A percentile compares a stretch with the other conserved stretches of the same genome.
Conservation (phyloP, 1,139 yeast species). For the Arxiozyma bovina region DNA sequence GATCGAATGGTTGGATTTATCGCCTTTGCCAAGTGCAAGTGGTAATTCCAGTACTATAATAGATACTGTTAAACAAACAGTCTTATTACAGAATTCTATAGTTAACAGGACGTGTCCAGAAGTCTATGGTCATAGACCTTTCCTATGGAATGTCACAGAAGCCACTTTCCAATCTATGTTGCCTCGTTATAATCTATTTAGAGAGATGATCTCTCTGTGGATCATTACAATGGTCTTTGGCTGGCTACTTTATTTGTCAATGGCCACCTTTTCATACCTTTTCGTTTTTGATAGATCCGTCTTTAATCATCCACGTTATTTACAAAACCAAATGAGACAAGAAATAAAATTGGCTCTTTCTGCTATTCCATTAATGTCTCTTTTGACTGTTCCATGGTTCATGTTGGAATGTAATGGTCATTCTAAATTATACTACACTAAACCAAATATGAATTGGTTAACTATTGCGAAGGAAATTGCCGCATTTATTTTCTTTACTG, state of each 20-base stretch:
- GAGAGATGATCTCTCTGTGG: constrained; percentile 64
- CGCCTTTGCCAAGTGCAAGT: neutral
- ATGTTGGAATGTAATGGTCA: constrained; percentile 73
- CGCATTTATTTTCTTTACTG: constrained; percentile 80
- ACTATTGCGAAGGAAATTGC: constrained; percentile 62
- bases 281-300: constrained; percentile 79
- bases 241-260: constrained; percentile 64
- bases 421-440: constrained; percentile 62
- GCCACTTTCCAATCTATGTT: constrained; percentile 55
- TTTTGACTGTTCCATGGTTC: constrained; percentile 84
- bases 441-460: constrained; percentile 42
- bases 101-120: constrained; percentile 15
- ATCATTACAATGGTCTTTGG: constrained; percentile 76
- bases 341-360: constrained; percentile 71
- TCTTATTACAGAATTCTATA: neutral
- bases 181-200: constrained; percentile 59
- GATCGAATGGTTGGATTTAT: constrained; percentile 8
- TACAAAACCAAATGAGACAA: constrained; percentile 81
- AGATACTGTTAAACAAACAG: neutral
- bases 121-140: constrained; percentile 43
- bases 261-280: constrained; percentile 65
- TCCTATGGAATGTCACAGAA: constrained; percentile 41
- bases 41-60: neutral
- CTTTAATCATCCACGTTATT: constrained; percentile 90
- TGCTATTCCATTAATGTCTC: constrained; percentile 84